phyloP scores from a whole-genome alignment of 139 green algal genomes.

The Dunaliella primolecta region DNA sequence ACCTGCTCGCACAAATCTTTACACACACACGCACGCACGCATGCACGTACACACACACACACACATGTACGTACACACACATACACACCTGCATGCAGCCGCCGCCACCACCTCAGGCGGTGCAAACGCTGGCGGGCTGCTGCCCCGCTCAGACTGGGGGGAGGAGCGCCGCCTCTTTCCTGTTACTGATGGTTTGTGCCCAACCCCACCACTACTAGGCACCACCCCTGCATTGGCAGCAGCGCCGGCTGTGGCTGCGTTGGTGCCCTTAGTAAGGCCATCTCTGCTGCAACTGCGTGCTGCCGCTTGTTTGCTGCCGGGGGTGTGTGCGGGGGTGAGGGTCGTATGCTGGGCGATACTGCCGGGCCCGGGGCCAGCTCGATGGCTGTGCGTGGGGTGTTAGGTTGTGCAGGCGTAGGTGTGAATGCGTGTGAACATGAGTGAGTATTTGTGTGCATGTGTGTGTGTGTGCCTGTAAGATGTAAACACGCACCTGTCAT shows the following conservation, averaged over 20 bases:
- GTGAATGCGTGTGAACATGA: background rate
- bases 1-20: too few relatives aligned
- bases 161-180: background rate
- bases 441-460: background rate
- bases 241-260: background rate
- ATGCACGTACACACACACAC: too few relatives aligned
- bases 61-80: too few relatives aligned
- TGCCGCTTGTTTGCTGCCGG: too few relatives aligned
- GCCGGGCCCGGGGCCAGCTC: slow-evolving; percentile 15
- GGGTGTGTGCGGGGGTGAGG: slow-evolving; percentile 3
- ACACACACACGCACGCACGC: too few relatives aligned
- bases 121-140: slow-evolving; percentile 40
- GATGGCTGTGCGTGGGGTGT: background rate
- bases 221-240: background rate
- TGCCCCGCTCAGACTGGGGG: background rate
- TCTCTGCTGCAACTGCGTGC: slow-evolving; percentile 10
- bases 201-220: background rate
- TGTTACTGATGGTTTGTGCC: background rate
- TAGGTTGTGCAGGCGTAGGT: background rate
- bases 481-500: background rate
- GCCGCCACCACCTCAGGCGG: slow-evolving; percentile 48
- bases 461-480: background rate
- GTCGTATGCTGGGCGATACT: background rate
- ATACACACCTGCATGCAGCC: slow-evolving; percentile 28
- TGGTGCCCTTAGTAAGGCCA: background rate